phyloP scores from a whole-genome alignment of 2,329 filamentous ascomycete species.

The Stemphylium lycopersici region DNA sequence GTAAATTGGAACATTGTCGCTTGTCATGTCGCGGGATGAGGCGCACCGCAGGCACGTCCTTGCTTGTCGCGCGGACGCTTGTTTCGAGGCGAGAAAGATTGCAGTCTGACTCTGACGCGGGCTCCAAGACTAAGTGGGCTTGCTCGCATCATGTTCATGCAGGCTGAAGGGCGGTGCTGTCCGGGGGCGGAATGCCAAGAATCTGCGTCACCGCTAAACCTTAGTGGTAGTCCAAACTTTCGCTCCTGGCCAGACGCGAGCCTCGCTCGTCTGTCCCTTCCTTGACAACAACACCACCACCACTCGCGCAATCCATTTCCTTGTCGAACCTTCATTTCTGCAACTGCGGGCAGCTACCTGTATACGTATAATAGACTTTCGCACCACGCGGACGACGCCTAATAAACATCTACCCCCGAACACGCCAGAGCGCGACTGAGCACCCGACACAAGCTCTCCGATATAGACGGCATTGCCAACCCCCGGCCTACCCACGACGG shows the following conservation, averaged over 20 bases:
- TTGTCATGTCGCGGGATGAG: not conserved
- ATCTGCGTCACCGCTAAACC: slow-evolving; percentile 30
- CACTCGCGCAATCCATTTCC: slow-evolving; percentile 17
- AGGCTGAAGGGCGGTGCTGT: slow-evolving; percentile 1
- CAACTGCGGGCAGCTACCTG: slow-evolving; percentile 37
- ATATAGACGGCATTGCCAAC: not conserved
- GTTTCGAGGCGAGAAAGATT: not conserved
- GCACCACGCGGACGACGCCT: slow-evolving; percentile 4
- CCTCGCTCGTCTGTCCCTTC: slow-evolving; percentile 10
- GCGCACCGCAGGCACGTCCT: not conserved
- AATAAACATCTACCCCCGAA: slow-evolving; percentile 12
- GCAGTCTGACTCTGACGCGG: not conserved
- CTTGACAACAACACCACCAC: slow-evolving; percentile 20
- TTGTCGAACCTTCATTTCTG: slow-evolving; percentile 20
- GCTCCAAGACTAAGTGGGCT: slow-evolving; percentile 3
- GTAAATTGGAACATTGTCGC: slow-evolving; percentile 25
- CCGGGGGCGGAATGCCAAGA: slow-evolving; percentile 25
- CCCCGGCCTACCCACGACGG: slow-evolving; percentile 1
- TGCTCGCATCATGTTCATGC: slow-evolving; percentile 16
- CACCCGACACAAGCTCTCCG: slow-evolving; percentile 6
- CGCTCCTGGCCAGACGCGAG: slow-evolving; percentile 36
- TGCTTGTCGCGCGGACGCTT: not conserved
- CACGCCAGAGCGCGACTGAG: slow-evolving; percentile 11
- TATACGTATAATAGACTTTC: slow-evolving; percentile 23
- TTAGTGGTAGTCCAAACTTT: slow-evolving; percentile 39